These are phyloP conservation scores for Eutrema japonicum DNA, from an alignment of 345 rosid species.

Conservation along the genomic window DNA sequence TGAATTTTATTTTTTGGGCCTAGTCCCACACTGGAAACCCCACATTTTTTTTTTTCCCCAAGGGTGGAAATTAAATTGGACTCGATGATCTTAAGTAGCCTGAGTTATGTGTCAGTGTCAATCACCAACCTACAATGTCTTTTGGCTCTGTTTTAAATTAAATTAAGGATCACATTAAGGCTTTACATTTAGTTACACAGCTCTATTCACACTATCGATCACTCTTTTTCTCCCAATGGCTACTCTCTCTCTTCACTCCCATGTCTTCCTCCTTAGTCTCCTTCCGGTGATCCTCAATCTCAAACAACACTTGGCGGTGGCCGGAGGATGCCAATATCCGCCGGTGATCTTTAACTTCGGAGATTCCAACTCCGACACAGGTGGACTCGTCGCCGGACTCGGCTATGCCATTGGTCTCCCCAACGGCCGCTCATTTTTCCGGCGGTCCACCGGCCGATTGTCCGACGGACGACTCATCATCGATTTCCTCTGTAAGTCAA, in stretches of 20 bases:
- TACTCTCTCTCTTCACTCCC: slow-evolving; percentile 22
- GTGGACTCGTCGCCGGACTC: slow-evolving; percentile 84
- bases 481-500: slow-evolving; percentile 79
- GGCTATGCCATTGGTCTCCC: slow-evolving; percentile 72
- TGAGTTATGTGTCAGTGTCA: slow-evolving; percentile 34
- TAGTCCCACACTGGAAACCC: not conserved
- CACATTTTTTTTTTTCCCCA: not conserved
- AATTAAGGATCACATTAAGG: not conserved
- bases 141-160: slow-evolving; percentile 15
- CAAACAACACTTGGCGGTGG: slow-evolving; percentile 20
- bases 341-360: slow-evolving; percentile 87
- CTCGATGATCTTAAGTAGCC: not conserved
- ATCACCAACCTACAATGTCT: slow-evolving; percentile 27
- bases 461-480: slow-evolving; percentile 85
- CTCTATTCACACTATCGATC: slow-evolving; percentile 19
- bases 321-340: slow-evolving; percentile 49
- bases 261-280: slow-evolving; percentile 6
- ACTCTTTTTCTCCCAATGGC: slow-evolving; percentile 28
- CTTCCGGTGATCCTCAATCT: slow-evolving; percentile 5
- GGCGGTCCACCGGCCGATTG: slow-evolving; percentile 70
- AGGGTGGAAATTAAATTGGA: not conserved
- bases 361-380: slow-evolving; percentile 92
- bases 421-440: slow-evolving; percentile 72
- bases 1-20: no score
- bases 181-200: slow-evolving; percentile 14